These are phyloP conservation scores for Tulasnella sp. DNA, from an alignment of 768 basidiomycete genomes.

Conservation along the genomic window DNA sequence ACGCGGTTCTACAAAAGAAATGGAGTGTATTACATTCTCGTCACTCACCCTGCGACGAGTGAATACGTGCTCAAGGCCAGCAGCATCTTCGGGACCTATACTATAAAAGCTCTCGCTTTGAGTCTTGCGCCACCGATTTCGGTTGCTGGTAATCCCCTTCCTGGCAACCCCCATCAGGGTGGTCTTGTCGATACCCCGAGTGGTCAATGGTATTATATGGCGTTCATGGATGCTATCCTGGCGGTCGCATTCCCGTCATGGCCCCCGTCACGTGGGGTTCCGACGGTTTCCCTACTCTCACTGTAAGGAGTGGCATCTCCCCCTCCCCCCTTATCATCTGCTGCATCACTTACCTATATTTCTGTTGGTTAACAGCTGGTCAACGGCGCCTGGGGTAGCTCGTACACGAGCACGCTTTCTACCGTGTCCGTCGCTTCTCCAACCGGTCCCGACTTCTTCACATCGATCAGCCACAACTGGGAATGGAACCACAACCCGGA, in stretches of 20 bases:
- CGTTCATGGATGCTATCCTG: not conserved
- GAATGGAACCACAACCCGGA: not conserved
- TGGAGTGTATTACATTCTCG: slow-evolving; percentile 23
- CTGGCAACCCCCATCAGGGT: not conserved
- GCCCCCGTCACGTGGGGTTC: not conserved
- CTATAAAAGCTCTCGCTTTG: not conserved
- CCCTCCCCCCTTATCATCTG: too few species aligned
- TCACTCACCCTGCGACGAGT: not conserved
- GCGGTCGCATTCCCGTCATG: not conserved
- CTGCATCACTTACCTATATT: not conserved
- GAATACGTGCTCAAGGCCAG: slow-evolving; percentile 22
- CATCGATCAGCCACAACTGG: not conserved
- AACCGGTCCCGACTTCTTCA: not conserved
- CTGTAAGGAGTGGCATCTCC: not conserved
- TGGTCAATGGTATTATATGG: not conserved
- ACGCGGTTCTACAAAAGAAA: slow-evolving; percentile 20
- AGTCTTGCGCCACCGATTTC: not conserved
- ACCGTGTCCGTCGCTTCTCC: slow-evolving; percentile 4
- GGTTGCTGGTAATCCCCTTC: not conserved
- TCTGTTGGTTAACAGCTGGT: not conserved
- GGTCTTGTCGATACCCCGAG: not conserved
- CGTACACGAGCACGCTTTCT: not conserved
- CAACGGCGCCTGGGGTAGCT: not conserved
- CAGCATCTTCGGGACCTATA: not conserved
- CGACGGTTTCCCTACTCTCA: not conserved